A percentile compares a stretch with the other conserved stretches of the same genome.
Conservation (phyloP, 2,329 filamentous ascomycete species). For the Phaeomoniella chlamydospora region DNA sequence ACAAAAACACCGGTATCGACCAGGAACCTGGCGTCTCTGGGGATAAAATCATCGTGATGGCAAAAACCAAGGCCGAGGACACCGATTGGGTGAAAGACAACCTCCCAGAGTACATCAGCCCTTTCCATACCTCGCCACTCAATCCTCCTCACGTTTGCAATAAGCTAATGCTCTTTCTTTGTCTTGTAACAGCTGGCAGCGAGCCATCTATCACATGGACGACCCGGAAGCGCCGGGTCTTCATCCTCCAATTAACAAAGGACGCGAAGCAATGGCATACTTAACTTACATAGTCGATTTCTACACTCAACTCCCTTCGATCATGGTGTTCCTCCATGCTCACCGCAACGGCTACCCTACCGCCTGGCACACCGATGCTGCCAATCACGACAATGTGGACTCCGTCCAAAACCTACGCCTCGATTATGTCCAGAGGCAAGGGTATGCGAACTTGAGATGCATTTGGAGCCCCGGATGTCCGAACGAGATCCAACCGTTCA, state of each 20-base stretch:
- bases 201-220: slow-evolving; percentile 15
- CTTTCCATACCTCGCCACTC: background rate
- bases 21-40: no score
- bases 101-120: background rate
- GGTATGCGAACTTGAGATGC: slow-evolving; percentile 26
- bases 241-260: slow-evolving; percentile 41
- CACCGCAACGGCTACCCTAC: slow-evolving; percentile 31
- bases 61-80: background rate
- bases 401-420: slow-evolving; percentile 18
- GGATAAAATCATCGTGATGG: slow-evolving; percentile 1
- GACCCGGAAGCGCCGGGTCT: slow-evolving; percentile 3
- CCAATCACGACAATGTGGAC: slow-evolving; percentile 14
- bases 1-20: no score
- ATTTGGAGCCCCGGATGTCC: slow-evolving; percentile 21
- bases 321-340: slow-evolving; percentile 47
- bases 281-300: slow-evolving; percentile 47
- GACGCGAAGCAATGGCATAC: slow-evolving; percentile 49
- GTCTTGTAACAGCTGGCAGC: slow-evolving; percentile 4
- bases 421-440: slow-evolving; percentile 19
- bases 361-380: slow-evolving; percentile 44
- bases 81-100: background rate
- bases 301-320: slow-evolving; percentile 44
- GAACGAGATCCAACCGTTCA: slow-evolving; percentile 19
- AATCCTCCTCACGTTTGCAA: background rate
- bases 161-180: background rate